phyloP scores from a whole-genome alignment of 1,139 yeast species.

The Pichia sp. region DNA sequence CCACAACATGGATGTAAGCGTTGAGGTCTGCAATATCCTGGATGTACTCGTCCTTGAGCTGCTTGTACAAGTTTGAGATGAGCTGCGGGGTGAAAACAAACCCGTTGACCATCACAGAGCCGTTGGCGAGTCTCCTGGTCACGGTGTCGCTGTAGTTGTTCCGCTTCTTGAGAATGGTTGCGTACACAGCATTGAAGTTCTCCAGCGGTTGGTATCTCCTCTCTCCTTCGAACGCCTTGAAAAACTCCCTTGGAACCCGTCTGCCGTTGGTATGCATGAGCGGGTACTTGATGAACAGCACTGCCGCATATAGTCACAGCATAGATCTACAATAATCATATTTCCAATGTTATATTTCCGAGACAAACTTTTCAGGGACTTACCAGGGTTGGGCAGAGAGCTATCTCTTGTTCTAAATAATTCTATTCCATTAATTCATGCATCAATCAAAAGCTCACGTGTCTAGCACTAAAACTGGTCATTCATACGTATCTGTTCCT shows the following conservation, averaged over 20 bases:
- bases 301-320: too few species aligned
- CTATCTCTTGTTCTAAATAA: too few species aligned
- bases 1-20: too few species aligned
- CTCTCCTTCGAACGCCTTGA: neutral
- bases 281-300: neutral
- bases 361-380: neutral
- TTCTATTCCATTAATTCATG: too few species aligned
- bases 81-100: neutral
- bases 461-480: neutral
- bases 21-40: too few species aligned
- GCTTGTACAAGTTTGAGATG: neutral
- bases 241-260: neutral
- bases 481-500: neutral
- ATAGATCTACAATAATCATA: too few species aligned
- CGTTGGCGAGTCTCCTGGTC: neutral
- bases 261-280: neutral
- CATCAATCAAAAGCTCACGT: neutral
- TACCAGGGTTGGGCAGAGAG: too few species aligned
- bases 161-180: neutral
- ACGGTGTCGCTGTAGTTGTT: neutral
- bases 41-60: neutral
- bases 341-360: neutral
- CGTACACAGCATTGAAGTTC: neutral
- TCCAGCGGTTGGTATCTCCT: neutral
- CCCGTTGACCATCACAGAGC: neutral